Percentiles rank a stretch among this genome's conserved stretches.
Evolutionary conservation across 306 rosid species (phyloP).

Genomic region (Ziziphus jujuba): DNA sequence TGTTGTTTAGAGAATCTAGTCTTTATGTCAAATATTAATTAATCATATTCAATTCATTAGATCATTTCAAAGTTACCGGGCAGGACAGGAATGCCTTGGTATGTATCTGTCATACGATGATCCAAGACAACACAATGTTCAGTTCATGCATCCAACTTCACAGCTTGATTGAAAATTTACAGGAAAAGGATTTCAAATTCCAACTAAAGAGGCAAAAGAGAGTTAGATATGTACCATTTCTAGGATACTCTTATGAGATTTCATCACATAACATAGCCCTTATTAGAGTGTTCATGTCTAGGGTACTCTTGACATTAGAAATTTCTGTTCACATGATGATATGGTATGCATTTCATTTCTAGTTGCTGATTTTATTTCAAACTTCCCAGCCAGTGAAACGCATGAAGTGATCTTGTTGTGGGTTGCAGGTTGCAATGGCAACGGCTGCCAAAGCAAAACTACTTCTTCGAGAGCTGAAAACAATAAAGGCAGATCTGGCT

Average conservation of each 20-base stretch:
- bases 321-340: not conserved
- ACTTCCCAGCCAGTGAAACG: slow-evolving; percentile 19
- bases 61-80: not conserved
- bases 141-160: not conserved
- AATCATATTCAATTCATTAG: slow-evolving; percentile 19
- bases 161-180: not conserved
- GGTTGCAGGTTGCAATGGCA: slow-evolving; percentile 90
- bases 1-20: slow-evolving; percentile 23
- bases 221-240: not conserved
- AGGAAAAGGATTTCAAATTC: not conserved
- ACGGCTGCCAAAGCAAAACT: slow-evolving; percentile 97
- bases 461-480: slow-evolving; percentile 92
- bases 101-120: not conserved
- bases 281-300: not conserved
- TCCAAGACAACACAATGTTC: slow-evolving; percentile 4
- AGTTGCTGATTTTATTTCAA: not conserved
- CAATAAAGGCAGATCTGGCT: slow-evolving; percentile 84
- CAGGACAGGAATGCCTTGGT: slow-evolving; percentile 14
- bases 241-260: not conserved
- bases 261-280: not conserved
- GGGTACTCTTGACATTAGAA: not conserved
- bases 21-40: not conserved
- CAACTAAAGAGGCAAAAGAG: not conserved
- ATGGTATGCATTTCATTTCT: not conserved
- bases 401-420: slow-evolving; percentile 26